Evolutionary conservation across 116 monocot genomes (phyloP).

Genomic region (Dioscorea cayenensis): DNA sequence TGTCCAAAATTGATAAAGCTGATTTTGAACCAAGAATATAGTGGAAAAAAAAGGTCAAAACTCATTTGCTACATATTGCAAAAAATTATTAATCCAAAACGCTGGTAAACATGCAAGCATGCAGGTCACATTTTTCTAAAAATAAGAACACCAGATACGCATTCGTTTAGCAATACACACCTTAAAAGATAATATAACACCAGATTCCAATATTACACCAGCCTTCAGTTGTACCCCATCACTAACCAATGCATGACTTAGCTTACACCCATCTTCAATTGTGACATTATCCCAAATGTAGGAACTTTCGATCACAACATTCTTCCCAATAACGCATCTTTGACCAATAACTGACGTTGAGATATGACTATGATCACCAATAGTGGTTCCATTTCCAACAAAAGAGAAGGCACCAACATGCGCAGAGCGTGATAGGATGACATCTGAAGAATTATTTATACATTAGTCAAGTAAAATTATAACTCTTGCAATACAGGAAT

Average conservation of each 20-base stretch:
- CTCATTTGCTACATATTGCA: too few species aligned
- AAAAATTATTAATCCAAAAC: too few species aligned
- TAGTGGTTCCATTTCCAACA: slow-evolving; percentile 58
- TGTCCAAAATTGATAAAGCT: too few species aligned
- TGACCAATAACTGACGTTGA: slow-evolving; percentile 77
- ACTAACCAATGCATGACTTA: slow-evolving; percentile 80
- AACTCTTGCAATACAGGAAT: neutral
- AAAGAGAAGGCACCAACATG: slow-evolving; percentile 61
- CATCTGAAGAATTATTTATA: slow-evolving; percentile 34
- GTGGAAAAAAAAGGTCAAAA: too few species aligned
- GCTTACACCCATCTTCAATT: slow-evolving; percentile 89
- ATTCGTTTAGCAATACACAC: slow-evolving; percentile 13
- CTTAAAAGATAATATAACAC: slow-evolving; percentile 91
- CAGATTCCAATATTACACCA: slow-evolving; percentile 78
- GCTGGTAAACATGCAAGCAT: too few species aligned
- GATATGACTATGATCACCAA: slow-evolving; percentile 59
- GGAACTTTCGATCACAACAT: slow-evolving; percentile 77
- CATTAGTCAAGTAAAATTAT: neutral
- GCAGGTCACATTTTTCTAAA: too few species aligned
- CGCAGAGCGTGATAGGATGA: slow-evolving; percentile 55
- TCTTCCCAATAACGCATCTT: slow-evolving; percentile 71
- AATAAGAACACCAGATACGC: too few species aligned
- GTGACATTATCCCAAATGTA: slow-evolving; percentile 93
- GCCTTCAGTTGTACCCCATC: slow-evolving; percentile 70
- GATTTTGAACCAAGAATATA: too few species aligned